Percentiles rank a stretch among this genome's conserved stretches.
phyloP scores from a whole-genome alignment of 768 basidiomycete genomes.

The Calocybe indica region DNA sequence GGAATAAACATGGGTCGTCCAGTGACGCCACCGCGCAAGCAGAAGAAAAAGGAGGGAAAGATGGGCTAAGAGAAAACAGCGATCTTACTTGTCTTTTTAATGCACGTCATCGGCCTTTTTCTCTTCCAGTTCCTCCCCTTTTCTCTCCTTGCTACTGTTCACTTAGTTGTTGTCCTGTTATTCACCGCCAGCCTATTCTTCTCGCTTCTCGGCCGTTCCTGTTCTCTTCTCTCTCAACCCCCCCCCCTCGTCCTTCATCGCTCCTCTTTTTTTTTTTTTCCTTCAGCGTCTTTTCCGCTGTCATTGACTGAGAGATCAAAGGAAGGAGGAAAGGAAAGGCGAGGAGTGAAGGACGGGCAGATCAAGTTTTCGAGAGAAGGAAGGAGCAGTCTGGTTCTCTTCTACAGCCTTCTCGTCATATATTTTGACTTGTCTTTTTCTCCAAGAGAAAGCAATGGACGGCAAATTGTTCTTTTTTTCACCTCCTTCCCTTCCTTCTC shows the following conservation, averaged over 20 bases:
- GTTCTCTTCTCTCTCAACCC: constrained; percentile 4
- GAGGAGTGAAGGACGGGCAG: no score
- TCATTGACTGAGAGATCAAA: not conserved
- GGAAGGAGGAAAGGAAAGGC: no score
- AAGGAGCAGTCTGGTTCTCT: no score
- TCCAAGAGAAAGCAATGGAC: no score
- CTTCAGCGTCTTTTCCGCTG: constrained; percentile 1
- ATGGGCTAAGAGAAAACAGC: constrained; percentile 24
- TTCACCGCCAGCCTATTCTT: constrained; percentile 11
- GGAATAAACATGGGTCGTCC: constrained; percentile 84
- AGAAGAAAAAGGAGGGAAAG: constrained; percentile 94
- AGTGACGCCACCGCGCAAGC: constrained; percentile 94
- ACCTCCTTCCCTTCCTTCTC: no score
- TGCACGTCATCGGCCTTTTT: constrained; percentile 1
- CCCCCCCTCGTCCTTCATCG: constrained; percentile 8
- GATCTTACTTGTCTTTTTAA: constrained; percentile 4
- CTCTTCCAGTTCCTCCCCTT: not conserved
- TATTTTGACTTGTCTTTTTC: no score
- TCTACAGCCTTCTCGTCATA: no score
- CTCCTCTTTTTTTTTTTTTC: no score
- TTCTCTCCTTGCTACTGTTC: not conserved
- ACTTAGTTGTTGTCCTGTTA: not conserved
- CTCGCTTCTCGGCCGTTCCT: constrained; percentile 3
- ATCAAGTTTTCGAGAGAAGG: no score
- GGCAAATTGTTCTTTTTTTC: no score